phyloP scores from a whole-genome alignment of 2,329 filamentous ascomycete genomes.

The Colletotrichum phormii region DNA sequence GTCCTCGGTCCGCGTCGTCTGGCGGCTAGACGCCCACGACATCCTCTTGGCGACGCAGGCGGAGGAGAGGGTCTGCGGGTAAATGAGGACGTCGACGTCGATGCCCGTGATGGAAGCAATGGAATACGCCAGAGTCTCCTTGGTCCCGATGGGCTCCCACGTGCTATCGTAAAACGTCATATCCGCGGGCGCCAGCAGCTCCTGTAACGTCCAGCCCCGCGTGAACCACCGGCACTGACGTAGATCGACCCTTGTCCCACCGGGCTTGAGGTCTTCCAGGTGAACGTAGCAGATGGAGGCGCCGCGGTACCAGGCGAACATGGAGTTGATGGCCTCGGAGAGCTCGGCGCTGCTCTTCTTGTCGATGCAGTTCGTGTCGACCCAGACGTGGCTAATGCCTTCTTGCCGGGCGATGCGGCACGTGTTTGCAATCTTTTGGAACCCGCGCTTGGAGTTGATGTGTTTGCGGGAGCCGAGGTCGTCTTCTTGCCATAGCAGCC shows the following conservation, averaged over 20 bases:
- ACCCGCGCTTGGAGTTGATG: conserved; percentile 31
- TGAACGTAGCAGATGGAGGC: conserved; percentile 22
- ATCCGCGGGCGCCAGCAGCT: conserved; percentile 39
- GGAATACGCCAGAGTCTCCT: not conserved
- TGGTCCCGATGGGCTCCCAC: conserved; percentile 31
- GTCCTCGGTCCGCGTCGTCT: conserved; percentile 40
- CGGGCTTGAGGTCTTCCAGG: conserved; percentile 10
- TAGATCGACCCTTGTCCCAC: not conserved
- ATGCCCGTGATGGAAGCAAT: conserved; percentile 46
- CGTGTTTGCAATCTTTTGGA: conserved; percentile 39
- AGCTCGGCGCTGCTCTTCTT: conserved; percentile 31
- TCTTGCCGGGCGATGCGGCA: conserved; percentile 35
- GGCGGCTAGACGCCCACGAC: conserved; percentile 41
- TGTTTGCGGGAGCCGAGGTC: no score
- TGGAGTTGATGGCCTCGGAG: conserved; percentile 32
- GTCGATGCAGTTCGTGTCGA: conserved; percentile 38
- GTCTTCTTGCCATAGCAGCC: not conserved
- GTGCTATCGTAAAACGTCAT: conserved; percentile 39
- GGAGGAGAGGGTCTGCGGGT: not conserved
- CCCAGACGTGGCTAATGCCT: conserved; percentile 22
- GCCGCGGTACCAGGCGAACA: conserved; percentile 34
- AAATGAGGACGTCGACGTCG: not conserved
- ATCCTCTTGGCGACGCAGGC: conserved; percentile 41
- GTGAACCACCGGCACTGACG: conserved; percentile 39
- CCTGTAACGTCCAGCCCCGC: conserved; percentile 41